Evolutionary conservation across 371 early-diverging fungal genomes (phyloP), one percentile per base, ranked within the genome.

Genomic region (Mortierella sp.): DNA sequence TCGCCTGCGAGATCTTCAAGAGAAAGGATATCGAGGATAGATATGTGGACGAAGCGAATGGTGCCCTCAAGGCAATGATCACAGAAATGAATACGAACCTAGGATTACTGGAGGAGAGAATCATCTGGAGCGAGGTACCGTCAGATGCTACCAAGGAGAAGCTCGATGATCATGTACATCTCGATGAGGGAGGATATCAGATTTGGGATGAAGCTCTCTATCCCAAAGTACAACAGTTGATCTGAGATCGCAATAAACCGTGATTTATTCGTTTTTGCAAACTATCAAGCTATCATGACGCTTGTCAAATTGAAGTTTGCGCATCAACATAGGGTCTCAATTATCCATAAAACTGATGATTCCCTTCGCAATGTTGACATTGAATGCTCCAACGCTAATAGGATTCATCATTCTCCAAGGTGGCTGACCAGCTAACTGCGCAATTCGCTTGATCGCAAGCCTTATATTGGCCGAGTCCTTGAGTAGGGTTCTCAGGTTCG

Each of bases 1-100:
- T 45, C 45, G 54, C 29, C 4, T 68, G 68, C 37, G 68, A 68
- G 60, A 19, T 68, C 40, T 68, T 68, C 40, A 15, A n/a, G 53
- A 59, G 45, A 47, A 26, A 60, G 26, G 26, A 26, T 57, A 57
- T 17, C 22, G 22, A 66, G 26, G 43, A 43, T n/a, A 66, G 31
- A 56, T 40, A 15, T 45, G n/a, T 45, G 22, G 45, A 45, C 17
- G 45, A 45, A 17, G 45, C 45, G 45, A 45, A 45, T 45, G 17
- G n/a, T n/a, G n/a, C n/a, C 19, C 2, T 45, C 6, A 45, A 45
- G n/a, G 3, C 22, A 17, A 45, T 45, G 45, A 45, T 45, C n/a
- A n/a, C 45, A 45, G 45, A 45, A 17, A 45, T 45, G 45, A 45
- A 45, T 17, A 1, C n/a, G n/a, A 45, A 5, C 45, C 45, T 45